A percentile compares a stretch with the other conserved stretches of the same genome.
Evolutionary conservation across 108 stramenopile species (phyloP).

Genomic region (Skeletonema marinoi): DNA sequence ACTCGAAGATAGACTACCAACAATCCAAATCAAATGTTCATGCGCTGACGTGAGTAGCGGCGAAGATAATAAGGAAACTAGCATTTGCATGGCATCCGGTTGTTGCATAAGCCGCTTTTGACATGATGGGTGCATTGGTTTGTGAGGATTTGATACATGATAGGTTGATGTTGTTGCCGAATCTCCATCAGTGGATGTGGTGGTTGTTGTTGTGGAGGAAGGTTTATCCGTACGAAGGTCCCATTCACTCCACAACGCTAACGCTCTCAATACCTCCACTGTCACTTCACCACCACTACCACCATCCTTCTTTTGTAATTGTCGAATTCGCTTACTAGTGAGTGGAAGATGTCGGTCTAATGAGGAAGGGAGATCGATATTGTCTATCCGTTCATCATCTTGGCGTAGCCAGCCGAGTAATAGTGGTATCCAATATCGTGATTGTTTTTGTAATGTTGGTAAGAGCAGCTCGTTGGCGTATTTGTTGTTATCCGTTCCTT

Average conservation of each 20-base stretch:
- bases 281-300: background rate
- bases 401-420: constrained; percentile 34
- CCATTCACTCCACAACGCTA: background rate
- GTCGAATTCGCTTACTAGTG: constrained; percentile 9
- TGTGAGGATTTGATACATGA: constrained; percentile 1
- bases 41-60: constrained; percentile 62
- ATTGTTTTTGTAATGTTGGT: constrained; percentile 32
- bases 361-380: background rate
- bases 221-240: background rate
- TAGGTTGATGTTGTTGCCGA: background rate
- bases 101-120: constrained; percentile 83
- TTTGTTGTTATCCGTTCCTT: background rate
- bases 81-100: constrained; percentile 83
- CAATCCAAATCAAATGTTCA: constrained; percentile 86
- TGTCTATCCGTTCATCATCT: constrained; percentile 11
- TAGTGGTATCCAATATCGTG: constrained; percentile 42
- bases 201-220: background rate
- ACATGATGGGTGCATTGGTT: constrained; percentile 44
- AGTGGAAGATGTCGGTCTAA: constrained; percentile 13
- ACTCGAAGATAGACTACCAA: constrained; percentile 82
- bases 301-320: constrained; percentile 7
- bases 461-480: constrained; percentile 16
- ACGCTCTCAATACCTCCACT: background rate
- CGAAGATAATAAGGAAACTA: constrained; percentile 73
- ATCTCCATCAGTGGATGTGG: background rate